Percentiles rank a stretch among this genome's conserved stretches.
Evolutionary conservation across 2,329 filamentous ascomycete genomes (phyloP).

Genomic region (Ascochyta rabiei): DNA sequence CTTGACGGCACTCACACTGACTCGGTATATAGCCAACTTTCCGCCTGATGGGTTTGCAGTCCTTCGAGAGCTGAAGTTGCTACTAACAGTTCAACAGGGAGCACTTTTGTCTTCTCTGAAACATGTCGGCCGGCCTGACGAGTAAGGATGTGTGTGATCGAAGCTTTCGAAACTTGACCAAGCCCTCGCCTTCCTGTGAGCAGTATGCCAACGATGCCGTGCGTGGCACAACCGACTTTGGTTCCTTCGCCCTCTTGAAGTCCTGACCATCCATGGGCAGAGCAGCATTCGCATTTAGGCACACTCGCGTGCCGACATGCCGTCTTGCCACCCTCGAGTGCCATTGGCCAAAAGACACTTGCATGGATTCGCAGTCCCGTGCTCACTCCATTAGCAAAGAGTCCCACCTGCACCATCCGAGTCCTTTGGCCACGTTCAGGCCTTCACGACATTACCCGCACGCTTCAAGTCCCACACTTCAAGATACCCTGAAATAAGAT

Average conservation of each 20-base stretch:
- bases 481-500: not conserved
- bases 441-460: not conserved
- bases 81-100: too few relatives aligned
- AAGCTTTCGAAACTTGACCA: too few relatives aligned
- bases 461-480: conserved; percentile 6
- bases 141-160: too few relatives aligned
- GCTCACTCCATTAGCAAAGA: conserved; percentile 8
- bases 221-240: too few relatives aligned
- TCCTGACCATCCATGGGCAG: too few relatives aligned
- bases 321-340: not conserved
- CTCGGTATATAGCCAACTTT: not conserved
- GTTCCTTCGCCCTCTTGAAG: too few relatives aligned
- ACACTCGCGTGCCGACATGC: too few relatives aligned
- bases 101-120: too few relatives aligned
- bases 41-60: not conserved
- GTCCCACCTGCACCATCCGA: conserved; percentile 6
- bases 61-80: too few relatives aligned
- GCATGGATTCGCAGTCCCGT: not conserved
- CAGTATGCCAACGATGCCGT: too few relatives aligned
- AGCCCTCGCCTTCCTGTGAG: too few relatives aligned
- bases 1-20: not conserved
- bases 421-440: not conserved
- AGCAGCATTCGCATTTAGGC: not conserved
- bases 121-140: too few relatives aligned
- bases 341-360: not conserved